phyloP scores from a whole-genome alignment of 164 flowering plant genomes.

The Brasenia schreberi region DNA sequence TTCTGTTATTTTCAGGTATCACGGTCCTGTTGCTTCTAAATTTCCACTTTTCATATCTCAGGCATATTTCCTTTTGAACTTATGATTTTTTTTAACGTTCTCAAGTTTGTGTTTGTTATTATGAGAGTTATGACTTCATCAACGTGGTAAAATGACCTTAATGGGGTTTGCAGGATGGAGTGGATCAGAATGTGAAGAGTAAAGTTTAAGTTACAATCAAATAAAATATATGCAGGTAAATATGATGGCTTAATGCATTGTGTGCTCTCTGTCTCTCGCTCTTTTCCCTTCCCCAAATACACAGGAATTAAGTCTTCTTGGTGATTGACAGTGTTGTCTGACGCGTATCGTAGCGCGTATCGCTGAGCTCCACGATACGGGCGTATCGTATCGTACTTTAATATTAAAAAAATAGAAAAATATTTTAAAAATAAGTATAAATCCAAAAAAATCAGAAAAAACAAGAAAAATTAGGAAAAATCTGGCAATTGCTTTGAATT shows the following conservation, averaged over 20 bases:
- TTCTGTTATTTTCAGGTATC: constrained; percentile 42
- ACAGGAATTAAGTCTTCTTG: too few species aligned
- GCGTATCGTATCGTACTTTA: too few species aligned
- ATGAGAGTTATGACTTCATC: neutral
- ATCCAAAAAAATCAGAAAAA: too few species aligned
- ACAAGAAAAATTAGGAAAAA: too few species aligned
- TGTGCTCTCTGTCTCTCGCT: too few species aligned
- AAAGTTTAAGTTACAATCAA: constrained; percentile 71
- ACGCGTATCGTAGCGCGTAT: too few species aligned
- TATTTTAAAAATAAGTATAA: too few species aligned
- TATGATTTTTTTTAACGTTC: neutral
- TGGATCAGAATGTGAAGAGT: constrained; percentile 51
- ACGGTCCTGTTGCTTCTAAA: constrained; percentile 61
- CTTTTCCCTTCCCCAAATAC: too few species aligned
- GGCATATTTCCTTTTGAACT: constrained; percentile 25
- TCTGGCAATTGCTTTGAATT: too few species aligned
- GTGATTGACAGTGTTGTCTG: too few species aligned
- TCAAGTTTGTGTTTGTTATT: neutral
- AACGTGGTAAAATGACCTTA: neutral
- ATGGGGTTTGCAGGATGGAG: constrained; percentile 63
- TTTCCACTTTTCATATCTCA: constrained; percentile 93
- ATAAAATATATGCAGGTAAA: constrained; percentile 89
- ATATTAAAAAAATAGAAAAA: too few species aligned
- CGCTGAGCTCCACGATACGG: too few species aligned
- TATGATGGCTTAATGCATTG: neutral